Percentiles rank a stretch among this genome's conserved stretches.
phyloP scores from a whole-genome alignment of 805 yeast species.

The Ogataea ganodermae region DNA sequence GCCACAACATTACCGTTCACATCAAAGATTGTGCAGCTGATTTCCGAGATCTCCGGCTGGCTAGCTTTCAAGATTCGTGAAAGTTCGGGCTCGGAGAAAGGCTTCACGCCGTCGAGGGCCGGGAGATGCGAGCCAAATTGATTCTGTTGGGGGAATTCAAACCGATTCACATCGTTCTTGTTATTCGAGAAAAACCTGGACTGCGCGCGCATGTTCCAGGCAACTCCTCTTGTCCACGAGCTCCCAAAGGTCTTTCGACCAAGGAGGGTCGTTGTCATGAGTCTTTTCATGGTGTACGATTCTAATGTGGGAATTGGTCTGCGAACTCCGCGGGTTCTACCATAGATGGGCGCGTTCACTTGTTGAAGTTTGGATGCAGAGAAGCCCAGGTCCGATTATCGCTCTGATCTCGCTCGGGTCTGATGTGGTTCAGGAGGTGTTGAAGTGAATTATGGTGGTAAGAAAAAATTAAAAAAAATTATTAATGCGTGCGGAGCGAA shows the following conservation, averaged over 20 bases:
- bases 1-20: conserved; percentile 64
- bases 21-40: conserved; percentile 84
- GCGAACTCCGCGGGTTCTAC: no score
- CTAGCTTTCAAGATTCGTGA: conserved; percentile 41
- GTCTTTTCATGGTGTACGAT: not conserved
- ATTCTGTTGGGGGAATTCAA: not conserved
- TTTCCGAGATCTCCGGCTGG: conserved; percentile 50
- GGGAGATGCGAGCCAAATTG: not conserved
- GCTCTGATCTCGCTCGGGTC: no score
- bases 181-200: conserved; percentile 1
- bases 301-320: no score
- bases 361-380: no score
- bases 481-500: no score
- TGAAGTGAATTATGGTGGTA: no score
- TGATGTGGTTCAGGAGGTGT: no score
- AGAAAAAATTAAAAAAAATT: no score
- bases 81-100: conserved; percentile 7
- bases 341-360: not conserved
- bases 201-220: not conserved
- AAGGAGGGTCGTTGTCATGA: not conserved
- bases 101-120: not conserved
- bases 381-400: no score
- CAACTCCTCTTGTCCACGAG: not conserved
- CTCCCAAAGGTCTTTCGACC: not conserved
- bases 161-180: not conserved